phyloP scores from a whole-genome alignment of 2,329 filamentous ascomycete genomes.

The Fusarium compactum region DNA sequence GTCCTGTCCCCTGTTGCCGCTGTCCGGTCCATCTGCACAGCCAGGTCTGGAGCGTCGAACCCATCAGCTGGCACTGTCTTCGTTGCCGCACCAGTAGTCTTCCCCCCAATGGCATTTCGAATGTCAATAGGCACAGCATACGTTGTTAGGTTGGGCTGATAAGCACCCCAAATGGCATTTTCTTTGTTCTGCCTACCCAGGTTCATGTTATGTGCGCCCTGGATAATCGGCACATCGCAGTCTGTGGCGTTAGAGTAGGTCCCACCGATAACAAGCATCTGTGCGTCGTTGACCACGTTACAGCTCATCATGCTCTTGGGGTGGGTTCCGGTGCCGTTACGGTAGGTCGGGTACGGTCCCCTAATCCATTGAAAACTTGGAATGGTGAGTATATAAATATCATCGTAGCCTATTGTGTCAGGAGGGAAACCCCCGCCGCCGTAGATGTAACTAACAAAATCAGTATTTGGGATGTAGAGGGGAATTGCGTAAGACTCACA shows the following conservation, averaged over 20 bases:
- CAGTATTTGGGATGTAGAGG: neutral
- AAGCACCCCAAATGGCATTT: neutral
- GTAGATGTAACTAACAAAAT: neutral
- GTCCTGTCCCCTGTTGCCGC: neutral
- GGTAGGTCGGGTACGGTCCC: neutral
- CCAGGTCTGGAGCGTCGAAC: conserved; percentile 6
- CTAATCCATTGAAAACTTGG: conserved; percentile 12
- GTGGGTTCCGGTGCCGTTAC: neutral
- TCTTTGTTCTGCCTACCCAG: conserved; percentile 9
- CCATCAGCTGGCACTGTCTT: conserved; percentile 6
- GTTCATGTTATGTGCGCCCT: conserved; percentile 13
- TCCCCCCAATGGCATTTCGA: neutral
- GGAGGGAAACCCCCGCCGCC: conserved; percentile 2
- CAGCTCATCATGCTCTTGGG: conserved; percentile 20
- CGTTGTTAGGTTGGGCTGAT: neutral
- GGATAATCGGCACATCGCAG: neutral
- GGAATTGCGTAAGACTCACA: neutral
- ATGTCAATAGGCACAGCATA: conserved; percentile 7
- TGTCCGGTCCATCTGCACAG: conserved; percentile 5
- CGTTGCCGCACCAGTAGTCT: neutral
- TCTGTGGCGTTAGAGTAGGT: neutral
- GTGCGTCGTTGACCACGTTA: conserved; percentile 1
- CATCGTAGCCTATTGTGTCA: neutral
- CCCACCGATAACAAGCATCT: conserved; percentile 10
- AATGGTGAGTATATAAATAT: conserved; percentile 19